phyloP scores from a whole-genome alignment of 768 basidiomycete genomes.

The Candolleomyces efflorescens region DNA sequence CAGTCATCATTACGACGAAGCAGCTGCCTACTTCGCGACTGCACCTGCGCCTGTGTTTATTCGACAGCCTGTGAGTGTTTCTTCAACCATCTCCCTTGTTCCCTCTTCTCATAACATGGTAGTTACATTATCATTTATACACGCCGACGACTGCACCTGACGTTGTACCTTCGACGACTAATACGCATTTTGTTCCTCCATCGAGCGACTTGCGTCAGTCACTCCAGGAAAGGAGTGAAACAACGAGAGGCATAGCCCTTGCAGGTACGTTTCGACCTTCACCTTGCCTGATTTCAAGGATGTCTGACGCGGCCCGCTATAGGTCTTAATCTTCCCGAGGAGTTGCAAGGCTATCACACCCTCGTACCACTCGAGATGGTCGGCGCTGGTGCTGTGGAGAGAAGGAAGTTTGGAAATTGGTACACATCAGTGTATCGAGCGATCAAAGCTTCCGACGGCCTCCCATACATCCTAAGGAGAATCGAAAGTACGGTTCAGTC shows the following conservation, averaged over 20 bases:
- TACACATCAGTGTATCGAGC: conserved; percentile 84
- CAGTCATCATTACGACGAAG: background rate
- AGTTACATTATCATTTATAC: conserved; percentile 95
- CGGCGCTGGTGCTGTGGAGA: conserved; percentile 39
- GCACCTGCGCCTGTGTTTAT: conserved; percentile 42
- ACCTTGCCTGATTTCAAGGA: background rate
- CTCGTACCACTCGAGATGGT: conserved; percentile 73
- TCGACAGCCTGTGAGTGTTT: conserved; percentile 59
- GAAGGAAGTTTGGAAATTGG: conserved; percentile 82
- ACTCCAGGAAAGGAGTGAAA: conserved; percentile 59
- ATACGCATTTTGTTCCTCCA: conserved; percentile 67
- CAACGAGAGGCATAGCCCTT: conserved; percentile 47
- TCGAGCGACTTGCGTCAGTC: conserved; percentile 39
- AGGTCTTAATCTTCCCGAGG: conserved; percentile 70
- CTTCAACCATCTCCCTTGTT: background rate
- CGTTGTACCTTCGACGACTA: conserved; percentile 39
- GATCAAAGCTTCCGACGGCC: conserved; percentile 69
- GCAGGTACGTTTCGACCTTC: conserved; percentile 20
- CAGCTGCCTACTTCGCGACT: conserved; percentile 17
- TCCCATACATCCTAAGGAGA: conserved; percentile 72
- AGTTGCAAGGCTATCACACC: conserved; percentile 87
- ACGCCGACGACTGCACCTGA: conserved; percentile 59
- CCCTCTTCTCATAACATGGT: conserved; percentile 2
- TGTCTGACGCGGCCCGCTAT: conserved; percentile 24
- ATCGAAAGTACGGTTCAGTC: conserved; percentile 69